A percentile compares a stretch with the other conserved stretches of the same genome.
Conservation (phyloP, 2,329 filamentous ascomycete species). For the Bimuria novae-zelandiae region DNA sequence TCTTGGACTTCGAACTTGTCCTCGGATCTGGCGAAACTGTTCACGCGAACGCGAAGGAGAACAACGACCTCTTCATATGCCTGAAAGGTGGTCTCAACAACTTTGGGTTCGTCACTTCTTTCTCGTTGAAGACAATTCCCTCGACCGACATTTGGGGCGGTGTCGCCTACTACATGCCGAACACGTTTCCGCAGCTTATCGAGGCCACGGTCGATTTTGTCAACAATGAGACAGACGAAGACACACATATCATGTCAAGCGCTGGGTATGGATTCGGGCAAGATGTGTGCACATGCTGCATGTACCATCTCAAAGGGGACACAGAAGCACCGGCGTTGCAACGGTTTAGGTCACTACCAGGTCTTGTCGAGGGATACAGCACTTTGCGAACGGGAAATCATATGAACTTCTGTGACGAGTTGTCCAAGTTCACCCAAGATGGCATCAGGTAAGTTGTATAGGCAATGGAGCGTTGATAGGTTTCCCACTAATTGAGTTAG, state of each 20-base stretch:
- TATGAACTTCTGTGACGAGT: not conserved
- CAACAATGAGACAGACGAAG: conserved; percentile 10
- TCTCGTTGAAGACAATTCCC: not conserved
- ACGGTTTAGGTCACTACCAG: not conserved
- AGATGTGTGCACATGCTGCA: not conserved
- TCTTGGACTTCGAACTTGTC: no score
- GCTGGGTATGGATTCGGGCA: not conserved
- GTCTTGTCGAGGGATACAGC: not conserved
- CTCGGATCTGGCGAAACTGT: no score
- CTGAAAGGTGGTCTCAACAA: no score
- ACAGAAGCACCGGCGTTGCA: not conserved
- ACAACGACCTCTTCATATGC: no score
- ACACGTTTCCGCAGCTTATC: conserved; percentile 3
- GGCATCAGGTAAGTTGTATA: not conserved
- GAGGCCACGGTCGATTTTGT: conserved; percentile 12
- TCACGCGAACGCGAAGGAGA: no score
- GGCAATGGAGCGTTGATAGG: not conserved
- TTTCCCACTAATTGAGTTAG: not conserved
- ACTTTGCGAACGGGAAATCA: not conserved
- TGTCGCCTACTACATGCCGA: conserved; percentile 8
- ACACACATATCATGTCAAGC: not conserved
- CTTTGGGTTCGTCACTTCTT: not conserved
- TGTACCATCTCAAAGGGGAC: not conserved
- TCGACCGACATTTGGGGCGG: not conserved
- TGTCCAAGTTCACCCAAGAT: no score